Evolutionary conservation across 2,329 filamentous ascomycete genomes (phyloP), one percentile per base, ranked within the genome.

Genomic region (Harringtonia aguacate): DNA sequence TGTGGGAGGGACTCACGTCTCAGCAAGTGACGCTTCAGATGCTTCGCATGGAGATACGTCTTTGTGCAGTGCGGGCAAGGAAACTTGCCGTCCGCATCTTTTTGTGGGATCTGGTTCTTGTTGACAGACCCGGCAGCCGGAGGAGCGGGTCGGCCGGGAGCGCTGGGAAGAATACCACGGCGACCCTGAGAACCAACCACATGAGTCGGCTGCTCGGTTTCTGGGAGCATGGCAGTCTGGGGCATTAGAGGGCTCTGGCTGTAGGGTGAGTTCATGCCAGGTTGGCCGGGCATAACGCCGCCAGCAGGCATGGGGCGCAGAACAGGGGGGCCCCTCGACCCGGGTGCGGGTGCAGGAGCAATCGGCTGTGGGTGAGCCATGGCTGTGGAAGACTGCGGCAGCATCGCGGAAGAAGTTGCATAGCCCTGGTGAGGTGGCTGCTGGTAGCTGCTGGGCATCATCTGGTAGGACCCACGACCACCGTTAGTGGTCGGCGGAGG

Each of bases 31-130:
- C 92, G 84, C 76, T 97, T 97, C 55, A 97, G 67, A 66, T 97
- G 92, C 73, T 98, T 97, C 38, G 90, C 85, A 62, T 97, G 92
- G 46, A 97, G 73, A 61, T 98, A 98, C 8, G 89, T 95, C 73
- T 97, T 97, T 57, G 87, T 95, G 69, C 92, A 98, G 64, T 97
- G 89, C 56, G 88, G 88, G 67, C 92, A 98, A 48, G 92, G 90
- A 60, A 94, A 98, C 70, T 97, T 97, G 59, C 92, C 92, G 61
- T 97, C 90, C 9, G 88, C 87, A 63, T 97, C 90, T 70, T 97
- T 95, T 55, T 86, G 84, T 15, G 89, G 88, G 50, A 94, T 92
- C 48, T 85, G 82, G 56, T 75, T 86, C 73, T 95, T 94, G 10
- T 77, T 73, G 27, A 76, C 70, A 36, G 78, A 80, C 36, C 86